These are phyloP conservation scores for Fistulinella prunicolor DNA, from an alignment of 768 basidiomycete genomes.

Conservation along the genomic window DNA sequence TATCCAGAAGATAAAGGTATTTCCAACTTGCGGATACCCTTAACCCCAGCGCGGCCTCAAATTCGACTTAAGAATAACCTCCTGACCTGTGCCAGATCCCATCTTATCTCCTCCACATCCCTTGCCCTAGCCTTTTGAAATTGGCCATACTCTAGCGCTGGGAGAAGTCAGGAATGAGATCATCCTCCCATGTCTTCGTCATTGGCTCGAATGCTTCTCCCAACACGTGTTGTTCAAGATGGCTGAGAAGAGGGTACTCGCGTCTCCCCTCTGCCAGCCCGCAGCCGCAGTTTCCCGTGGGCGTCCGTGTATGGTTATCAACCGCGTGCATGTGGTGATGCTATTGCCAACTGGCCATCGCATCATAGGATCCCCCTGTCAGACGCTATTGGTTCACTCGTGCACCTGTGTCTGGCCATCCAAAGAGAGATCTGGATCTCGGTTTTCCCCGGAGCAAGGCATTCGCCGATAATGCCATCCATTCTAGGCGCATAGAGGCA, in stretches of 20 bases:
- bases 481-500: neutral
- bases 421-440: constrained; percentile 15
- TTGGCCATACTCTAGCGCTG: constrained; percentile 13
- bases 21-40: constrained; percentile 15
- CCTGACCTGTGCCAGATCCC: constrained; percentile 15
- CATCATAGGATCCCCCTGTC: neutral
- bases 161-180: constrained; percentile 9
- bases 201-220: constrained; percentile 3
- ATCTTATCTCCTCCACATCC: constrained; percentile 20
- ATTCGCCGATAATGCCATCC: constrained; percentile 1
- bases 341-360: neutral
- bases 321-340: neutral
- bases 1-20: too few species aligned
- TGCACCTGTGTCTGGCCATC: neutral
- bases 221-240: constrained; percentile 24
- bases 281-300: constrained; percentile 4
- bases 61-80: too few species aligned
- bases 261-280: constrained; percentile 2
- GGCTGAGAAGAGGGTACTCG: constrained; percentile 15
- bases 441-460: constrained; percentile 8
- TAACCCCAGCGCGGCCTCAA: too few species aligned
- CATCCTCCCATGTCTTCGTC: constrained; percentile 5
- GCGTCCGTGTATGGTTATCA: too few species aligned
- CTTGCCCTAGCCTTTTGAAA: constrained; percentile 11
- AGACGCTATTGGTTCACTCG: neutral